These are phyloP conservation scores for Panicum hallii DNA, from an alignment of 202 grass and related monocot genomes.

Conservation along the genomic window DNA sequence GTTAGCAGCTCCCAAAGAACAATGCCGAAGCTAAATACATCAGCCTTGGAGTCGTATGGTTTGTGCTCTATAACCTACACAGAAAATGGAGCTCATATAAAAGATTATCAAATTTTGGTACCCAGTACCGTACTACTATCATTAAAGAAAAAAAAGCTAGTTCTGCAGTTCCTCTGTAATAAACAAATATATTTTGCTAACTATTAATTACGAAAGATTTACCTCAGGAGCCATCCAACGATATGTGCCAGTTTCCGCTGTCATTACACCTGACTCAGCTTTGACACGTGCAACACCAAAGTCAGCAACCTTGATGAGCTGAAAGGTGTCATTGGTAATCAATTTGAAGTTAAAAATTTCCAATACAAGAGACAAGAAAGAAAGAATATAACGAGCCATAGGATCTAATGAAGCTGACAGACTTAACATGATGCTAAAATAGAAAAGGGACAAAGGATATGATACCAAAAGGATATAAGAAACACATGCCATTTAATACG, in stretches of 20 bases:
- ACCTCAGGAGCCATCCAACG: conserved; percentile 91
- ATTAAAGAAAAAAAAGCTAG: neutral
- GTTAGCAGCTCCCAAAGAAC: conserved; percentile 80
- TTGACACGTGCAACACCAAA: conserved; percentile 86
- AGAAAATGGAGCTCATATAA: neutral
- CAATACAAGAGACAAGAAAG: neutral
- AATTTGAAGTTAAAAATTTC: neutral
- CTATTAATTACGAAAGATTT: conserved; percentile 15
- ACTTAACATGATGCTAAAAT: neutral
- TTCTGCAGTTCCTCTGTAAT: neutral
- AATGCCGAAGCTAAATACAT: conserved; percentile 84
- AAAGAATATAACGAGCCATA: neutral
- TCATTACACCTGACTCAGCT: conserved; percentile 72
- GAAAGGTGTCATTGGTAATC: neutral
- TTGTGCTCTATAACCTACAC: conserved; percentile 74
- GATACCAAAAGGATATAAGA: neutral
- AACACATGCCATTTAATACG: neutral
- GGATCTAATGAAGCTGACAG: neutral
- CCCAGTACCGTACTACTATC: neutral
- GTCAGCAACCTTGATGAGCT: conserved; percentile 79
- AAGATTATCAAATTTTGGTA: neutral
- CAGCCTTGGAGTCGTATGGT: conserved; percentile 80
- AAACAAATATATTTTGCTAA: neutral
- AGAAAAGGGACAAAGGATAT: neutral
- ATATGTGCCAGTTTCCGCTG: conserved; percentile 79